Base-by-base conservation (phyloP, 2,329 filamentous ascomycete species). In the Pseudogymnoascus destructans region DNA sequence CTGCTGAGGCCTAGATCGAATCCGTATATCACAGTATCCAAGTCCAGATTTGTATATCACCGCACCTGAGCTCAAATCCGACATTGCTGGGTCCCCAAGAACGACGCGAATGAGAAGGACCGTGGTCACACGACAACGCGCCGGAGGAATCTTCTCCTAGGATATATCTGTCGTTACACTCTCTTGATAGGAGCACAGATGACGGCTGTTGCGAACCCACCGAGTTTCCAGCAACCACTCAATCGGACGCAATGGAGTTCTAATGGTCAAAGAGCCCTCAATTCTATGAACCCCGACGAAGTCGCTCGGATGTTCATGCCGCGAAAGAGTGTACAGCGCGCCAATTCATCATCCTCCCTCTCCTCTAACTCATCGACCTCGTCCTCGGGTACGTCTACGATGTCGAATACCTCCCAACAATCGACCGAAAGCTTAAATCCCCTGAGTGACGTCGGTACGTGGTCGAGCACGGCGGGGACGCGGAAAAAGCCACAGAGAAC, bases 341-440 rank as follows among this genome's bases (percentile, higher is more conserved):
- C 86, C 68, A 95, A 89, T 76, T 97, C 92, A 33, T 93, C 89
- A 60, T 95, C 90, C 3, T 95, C 91, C 49, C 78, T 95, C 63
- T 87, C 88, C 11, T 82, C 82, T 55, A 80, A 75, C 38, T 74
- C 77, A 0, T 84, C 82, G 30, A 73, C 73, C 59, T 79, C 80
- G 13, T 84, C 81, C 5, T 76, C 74, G 9, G 82, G 85, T 1
- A 87, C 85, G 58, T 75, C 87, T 62, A 79, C 81, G 36, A 52
- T 52, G 46, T 52, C 46, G 46, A 79, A 81, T 59, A 76, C 80
- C 67, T 76, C 79, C 55, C 76, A 79, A 23, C 81, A 81, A 67
- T 69, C 79, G 63, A 87, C 85, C 79, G 82, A 82, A 63, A 79
- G 65, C 13, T 64, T 65, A 3, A 69, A 66, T 64, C 61, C 64